Base-by-base conservation (phyloP, 257 asterid genomes). In the Salvia hispanica region DNA sequence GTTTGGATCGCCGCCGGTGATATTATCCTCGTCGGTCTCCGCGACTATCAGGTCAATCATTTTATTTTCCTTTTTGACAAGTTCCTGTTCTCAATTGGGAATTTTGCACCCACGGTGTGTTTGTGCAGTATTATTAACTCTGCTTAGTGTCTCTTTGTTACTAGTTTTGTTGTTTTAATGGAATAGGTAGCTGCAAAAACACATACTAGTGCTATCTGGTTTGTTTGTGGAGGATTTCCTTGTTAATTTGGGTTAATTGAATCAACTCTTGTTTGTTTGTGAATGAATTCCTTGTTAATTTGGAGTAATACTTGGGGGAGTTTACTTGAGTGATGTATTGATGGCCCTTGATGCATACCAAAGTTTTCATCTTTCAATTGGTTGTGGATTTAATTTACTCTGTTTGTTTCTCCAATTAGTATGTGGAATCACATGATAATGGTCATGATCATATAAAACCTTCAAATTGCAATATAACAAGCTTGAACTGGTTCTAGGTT, bases 1-100 rank as follows among this genome's bases (percentile, higher is more conserved):
- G 97, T 92, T 46, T 92, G 97, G 97, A 92, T 92, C 66, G 96
- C 96, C 48, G 95, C 96, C 72, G 98, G 97, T 7, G 98, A 92
- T 59, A 92, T 92, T 50, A 80, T 92, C 62, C 98, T 92, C 74
- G 98, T 92, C 47, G 97, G 97, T 9, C 96, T 92, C 45, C 97
- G 98, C 25, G 97, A 92, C 46, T 92, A 90, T 74, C 98, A 92
- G 81, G 98, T 76, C 3, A 13, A 13, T 62, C 33, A 3, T 31
- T 52, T 13, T 6, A 34, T 44, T n/a, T 40, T 3, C 10, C 7
- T 5, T 10, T 18, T 42, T 56, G 12, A 2, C 9, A 0, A 9
- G 36, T 66, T 53, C 34, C 1, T 3, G 34, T 43, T 43, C 3
- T 47, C 13, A 13, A 44, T 76, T 25, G 28, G 53, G 53, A 18